Conservation (phyloP, 108 stramenopile species). For the Cyclotella cryptica region DNA sequence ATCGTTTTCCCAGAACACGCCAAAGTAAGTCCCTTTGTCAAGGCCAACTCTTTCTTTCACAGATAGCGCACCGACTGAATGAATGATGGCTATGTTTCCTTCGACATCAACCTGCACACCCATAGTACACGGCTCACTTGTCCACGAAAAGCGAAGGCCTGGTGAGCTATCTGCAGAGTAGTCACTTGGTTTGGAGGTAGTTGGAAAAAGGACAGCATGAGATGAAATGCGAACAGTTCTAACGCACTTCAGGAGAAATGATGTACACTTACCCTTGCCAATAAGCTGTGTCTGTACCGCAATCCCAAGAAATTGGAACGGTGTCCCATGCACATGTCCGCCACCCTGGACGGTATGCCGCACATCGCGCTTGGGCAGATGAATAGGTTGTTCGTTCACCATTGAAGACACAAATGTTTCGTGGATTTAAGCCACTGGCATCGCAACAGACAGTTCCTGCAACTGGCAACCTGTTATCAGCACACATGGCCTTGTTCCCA, state of each 20-base stretch:
- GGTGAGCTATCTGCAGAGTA: too few species aligned
- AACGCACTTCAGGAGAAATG: too few species aligned
- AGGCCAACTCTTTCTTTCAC: constrained; percentile 16
- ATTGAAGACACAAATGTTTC: constrained; percentile 37
- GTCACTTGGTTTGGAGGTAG: too few species aligned
- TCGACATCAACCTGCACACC: constrained; percentile 53
- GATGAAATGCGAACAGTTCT: too few species aligned
- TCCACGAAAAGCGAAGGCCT: constrained; percentile 54
- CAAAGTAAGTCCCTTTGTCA: constrained; percentile 31
- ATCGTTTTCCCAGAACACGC: constrained; percentile 24
- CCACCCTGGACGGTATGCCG: constrained; percentile 18
- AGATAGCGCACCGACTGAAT: constrained; percentile 23
- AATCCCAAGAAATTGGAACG: constrained; percentile 10
- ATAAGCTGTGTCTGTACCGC: constrained; percentile 31
- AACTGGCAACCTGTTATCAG: constrained; percentile 32
- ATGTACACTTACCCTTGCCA: constrained; percentile 1
- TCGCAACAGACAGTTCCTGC: constrained; percentile 47
- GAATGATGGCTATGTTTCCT: constrained; percentile 61
- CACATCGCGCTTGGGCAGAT: constrained; percentile 33
- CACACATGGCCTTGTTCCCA: constrained; percentile 41
- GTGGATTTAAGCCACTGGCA: constrained; percentile 6
- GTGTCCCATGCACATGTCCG: constrained; percentile 36
- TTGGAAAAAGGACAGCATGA: too few species aligned
- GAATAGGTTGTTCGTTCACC: constrained; percentile 36
- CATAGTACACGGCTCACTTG: constrained; percentile 45